Percentiles rank a stretch among this genome's conserved stretches.
phyloP scores from a whole-genome alignment of 108 stramenopile genomes.

The Stephanodiscus triporus region DNA sequence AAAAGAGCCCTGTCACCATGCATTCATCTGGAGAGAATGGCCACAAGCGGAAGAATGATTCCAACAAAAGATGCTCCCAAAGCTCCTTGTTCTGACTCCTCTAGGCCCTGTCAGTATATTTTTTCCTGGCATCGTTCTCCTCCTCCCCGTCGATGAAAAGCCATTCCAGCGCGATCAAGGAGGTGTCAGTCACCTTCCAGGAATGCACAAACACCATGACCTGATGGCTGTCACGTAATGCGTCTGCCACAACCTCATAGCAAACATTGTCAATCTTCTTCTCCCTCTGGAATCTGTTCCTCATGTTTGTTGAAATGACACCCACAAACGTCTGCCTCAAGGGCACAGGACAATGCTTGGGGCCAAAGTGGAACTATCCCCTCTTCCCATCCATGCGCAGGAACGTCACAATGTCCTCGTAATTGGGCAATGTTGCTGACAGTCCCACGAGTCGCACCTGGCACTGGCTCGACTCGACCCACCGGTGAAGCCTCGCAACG shows the following conservation, averaged over 20 bases:
- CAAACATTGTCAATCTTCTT: constrained; percentile 92
- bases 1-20: too few species aligned
- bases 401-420: constrained; percentile 89
- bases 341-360: constrained; percentile 97
- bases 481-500: constrained; percentile 93
- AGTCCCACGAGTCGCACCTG: constrained; percentile 96
- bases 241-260: constrained; percentile 88
- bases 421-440: constrained; percentile 98
- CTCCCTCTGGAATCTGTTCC: constrained; percentile 68
- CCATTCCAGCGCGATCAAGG: constrained; percentile 77
- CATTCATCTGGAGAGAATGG: too few species aligned
- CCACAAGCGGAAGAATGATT: too few species aligned
- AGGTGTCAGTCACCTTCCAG: constrained; percentile 93
- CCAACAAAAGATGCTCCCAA: too few species aligned
- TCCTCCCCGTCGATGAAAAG: constrained; percentile 68
- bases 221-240: constrained; percentile 92
- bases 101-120: constrained; percentile 66
- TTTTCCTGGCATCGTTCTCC: constrained; percentile 60
- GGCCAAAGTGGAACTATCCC: constrained; percentile 95
- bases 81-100: constrained; percentile 93
- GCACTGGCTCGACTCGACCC: constrained; percentile 92
- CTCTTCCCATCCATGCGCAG: constrained; percentile 77
- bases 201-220: constrained; percentile 99
- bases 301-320: constrained; percentile 77
- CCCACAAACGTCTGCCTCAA: constrained; percentile 97